These are phyloP conservation scores for Flueggea neowawraea DNA, from an alignment of 441 rosid species.

Conservation along the genomic window DNA sequence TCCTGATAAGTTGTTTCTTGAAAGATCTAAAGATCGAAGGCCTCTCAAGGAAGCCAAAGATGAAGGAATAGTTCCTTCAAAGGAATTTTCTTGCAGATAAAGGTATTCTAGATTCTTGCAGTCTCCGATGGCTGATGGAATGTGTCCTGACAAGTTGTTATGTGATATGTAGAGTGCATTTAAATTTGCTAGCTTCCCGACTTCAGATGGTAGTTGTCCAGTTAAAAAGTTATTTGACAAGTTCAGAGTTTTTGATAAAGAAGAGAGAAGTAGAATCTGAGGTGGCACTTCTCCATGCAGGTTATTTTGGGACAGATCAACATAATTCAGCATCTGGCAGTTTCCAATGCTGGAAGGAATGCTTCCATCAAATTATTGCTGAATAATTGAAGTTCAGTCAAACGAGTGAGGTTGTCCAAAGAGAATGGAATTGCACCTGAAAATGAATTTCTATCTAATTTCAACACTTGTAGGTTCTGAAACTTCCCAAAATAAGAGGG, in stretches of 20 bases:
- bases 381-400: neutral
- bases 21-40: constrained; percentile 18
- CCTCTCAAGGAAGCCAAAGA: constrained; percentile 21
- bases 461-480: constrained; percentile 5
- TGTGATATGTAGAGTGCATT: neutral
- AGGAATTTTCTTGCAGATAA: constrained; percentile 14
- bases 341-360: constrained; percentile 16
- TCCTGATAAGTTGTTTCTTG: constrained; percentile 19
- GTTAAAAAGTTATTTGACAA: constrained; percentile 17
- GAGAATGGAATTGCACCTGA: constrained; percentile 33
- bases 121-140: constrained; percentile 18
- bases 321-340: constrained; percentile 1
- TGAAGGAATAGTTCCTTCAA: constrained; percentile 24
- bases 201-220: neutral
- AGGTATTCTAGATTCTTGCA: constrained; percentile 16
- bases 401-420: constrained; percentile 18
- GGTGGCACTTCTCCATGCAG: constrained; percentile 11
- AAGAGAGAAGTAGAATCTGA: neutral
- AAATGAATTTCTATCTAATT: constrained; percentile 18
- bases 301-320: constrained; percentile 9
- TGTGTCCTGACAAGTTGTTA: constrained; percentile 18
- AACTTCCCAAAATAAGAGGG: constrained; percentile 33
- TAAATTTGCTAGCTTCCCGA: constrained; percentile 1
- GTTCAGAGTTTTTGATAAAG: constrained; percentile 5
- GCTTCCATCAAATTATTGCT: constrained; percentile 14